A percentile compares a stretch with the other conserved stretches of the same genome.
Conservation (phyloP, 2,329 filamentous ascomycete species). For the Dothideomycetidae sp. region DNA sequence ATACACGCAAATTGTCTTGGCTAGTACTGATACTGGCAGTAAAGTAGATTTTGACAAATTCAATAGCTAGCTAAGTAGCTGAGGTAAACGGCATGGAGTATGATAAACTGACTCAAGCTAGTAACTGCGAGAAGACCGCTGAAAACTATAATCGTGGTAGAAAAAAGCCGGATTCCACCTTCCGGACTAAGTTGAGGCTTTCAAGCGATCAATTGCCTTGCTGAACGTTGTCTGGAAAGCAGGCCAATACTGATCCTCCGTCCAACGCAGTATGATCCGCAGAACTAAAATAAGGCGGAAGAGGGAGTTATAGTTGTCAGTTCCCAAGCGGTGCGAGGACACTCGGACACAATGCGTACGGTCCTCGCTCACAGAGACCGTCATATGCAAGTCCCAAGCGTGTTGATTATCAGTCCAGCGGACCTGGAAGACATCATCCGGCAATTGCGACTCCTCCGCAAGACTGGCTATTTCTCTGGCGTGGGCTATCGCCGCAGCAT, state of each 20-base stretch:
- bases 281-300: neutral
- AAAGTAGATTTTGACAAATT: no score
- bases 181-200: no score
- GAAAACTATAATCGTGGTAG: no score
- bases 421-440: neutral
- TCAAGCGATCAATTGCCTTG: no score
- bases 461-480: neutral
- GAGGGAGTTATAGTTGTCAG: neutral
- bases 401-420: neutral
- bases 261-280: neutral
- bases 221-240: no score
- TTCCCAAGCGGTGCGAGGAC: neutral
- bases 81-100: no score
- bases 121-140: no score
- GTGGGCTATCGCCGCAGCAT: conserved; percentile 2
- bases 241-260: conserved; percentile 1
- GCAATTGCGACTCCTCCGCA: neutral
- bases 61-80: no score
- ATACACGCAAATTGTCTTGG: no score
- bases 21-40: no score
- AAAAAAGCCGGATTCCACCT: no score
- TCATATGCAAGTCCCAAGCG: conserved; percentile 1
- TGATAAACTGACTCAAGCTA: no score
- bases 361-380: neutral
- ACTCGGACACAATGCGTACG: neutral